A percentile compares a stretch with the other conserved stretches of the same genome.
phyloP scores from a whole-genome alignment of 2,329 filamentous ascomycete genomes.

The Albifimbria verrucaria region DNA sequence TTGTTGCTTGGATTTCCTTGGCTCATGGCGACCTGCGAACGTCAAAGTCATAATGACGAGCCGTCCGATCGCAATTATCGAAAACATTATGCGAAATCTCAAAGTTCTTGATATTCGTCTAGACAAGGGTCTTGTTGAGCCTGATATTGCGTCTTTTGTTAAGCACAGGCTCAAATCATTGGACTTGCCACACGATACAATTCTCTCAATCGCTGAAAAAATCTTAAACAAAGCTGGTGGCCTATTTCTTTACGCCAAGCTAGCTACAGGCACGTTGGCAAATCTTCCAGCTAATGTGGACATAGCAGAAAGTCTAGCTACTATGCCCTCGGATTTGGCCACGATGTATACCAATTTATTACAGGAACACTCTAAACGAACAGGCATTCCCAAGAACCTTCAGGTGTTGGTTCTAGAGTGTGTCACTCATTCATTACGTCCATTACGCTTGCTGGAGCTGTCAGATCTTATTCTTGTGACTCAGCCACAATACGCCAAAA shows the following conservation, averaged over 20 bases:
- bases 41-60: conserved; percentile 41
- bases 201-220: background rate
- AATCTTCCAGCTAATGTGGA: conserved; percentile 15
- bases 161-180: conserved; percentile 10
- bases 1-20: conserved; percentile 24
- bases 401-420: conserved; percentile 35
- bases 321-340: conserved; percentile 12
- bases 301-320: conserved; percentile 19
- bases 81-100: conserved; percentile 21
- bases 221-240: conserved; percentile 19
- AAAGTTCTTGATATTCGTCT: conserved; percentile 28
- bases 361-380: conserved; percentile 28
- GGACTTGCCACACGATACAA: background rate
- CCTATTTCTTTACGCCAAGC: conserved; percentile 39
- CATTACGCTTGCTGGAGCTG: conserved; percentile 39
- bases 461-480: conserved; percentile 22
- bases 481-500: background rate
- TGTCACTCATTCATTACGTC: conserved; percentile 36
- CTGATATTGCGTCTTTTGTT: conserved; percentile 35
- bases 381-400: conserved; percentile 23
- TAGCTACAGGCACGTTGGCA: conserved; percentile 34
- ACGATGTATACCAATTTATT: conserved; percentile 40
- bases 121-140: conserved; percentile 28
- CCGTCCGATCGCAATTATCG: conserved; percentile 25
- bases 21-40: conserved; percentile 19